Base-by-base conservation (phyloP, 805 yeast species). In the Isabelozyma pseudorhagii region DNA sequence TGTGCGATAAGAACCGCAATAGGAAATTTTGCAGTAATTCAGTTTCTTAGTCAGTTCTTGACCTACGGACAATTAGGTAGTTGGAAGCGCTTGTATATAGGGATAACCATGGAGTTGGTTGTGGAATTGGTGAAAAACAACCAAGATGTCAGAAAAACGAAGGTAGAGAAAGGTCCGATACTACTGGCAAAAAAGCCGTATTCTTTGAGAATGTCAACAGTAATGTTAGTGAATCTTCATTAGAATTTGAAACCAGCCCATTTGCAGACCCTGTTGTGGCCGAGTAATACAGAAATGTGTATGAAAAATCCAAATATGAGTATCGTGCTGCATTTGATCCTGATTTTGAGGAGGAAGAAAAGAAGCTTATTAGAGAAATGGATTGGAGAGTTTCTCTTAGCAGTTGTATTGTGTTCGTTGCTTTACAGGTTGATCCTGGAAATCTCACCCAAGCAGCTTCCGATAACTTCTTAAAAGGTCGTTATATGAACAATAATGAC, bases 351-450 rank as follows among this genome's bases (percentile, higher is more conserved):
- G 48, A 46, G 36, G 50, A 47, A 49, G 49, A 49, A 28, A 40
- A 43, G 25, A 31, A 15, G 29, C 42, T 44, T 4, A 40, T 39
- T 2, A 39, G 13, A 9, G 49, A 46, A 21, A 18, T 46, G 10
- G 48, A 46, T 15, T 42, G 40, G 17, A 28, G 18, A 34, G 27
- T 46, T 28, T 18, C 40, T 6, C 42, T 41, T 11, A 46, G 41
- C 10, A 41, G 40, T 21, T 46, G 42, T 36, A 40, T 40, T 40
- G 31, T 46, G 44, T 83, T 83, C 59, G 66, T 79, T 40, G 81
- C 81, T 8, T 70, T 84, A 49, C 82, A 83, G 58, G 63, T 54
- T 40, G 57, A 54, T 46, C 27, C 55, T 17, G 52, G 52, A 4
- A 54, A 52, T 47, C 50, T 54, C 17, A 54, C 54, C 8, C 52